phyloP scores from a whole-genome alignment of 768 basidiomycete species.

The Pseudohyphozyma bogoriensis region DNA sequence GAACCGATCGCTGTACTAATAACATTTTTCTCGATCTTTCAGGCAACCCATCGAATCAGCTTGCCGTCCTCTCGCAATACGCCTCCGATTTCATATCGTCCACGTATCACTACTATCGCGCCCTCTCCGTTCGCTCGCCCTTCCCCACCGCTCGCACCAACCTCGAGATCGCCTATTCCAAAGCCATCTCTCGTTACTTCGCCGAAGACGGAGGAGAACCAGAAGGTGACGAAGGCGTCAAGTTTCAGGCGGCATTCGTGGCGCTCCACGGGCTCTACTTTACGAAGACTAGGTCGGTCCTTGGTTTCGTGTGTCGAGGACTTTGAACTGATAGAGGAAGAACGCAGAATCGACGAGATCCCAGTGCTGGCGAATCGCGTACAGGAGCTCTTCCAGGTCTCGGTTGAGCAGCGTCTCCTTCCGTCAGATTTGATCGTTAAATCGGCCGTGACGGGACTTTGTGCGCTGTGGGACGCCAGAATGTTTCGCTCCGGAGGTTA shows the following conservation, averaged over 20 bases:
- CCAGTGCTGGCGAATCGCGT: conserved; percentile 46
- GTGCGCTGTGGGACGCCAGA: conserved; percentile 73
- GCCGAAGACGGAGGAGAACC: conserved; percentile 36
- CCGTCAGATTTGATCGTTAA: conserved; percentile 67
- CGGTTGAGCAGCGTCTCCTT: conserved; percentile 60
- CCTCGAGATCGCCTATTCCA: conserved; percentile 58
- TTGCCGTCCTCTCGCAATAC: conserved; percentile 84
- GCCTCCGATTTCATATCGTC: conserved; percentile 69
- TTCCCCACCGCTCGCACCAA: conserved; percentile 85
- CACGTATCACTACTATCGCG: conserved; percentile 78
- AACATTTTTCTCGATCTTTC: background rate
- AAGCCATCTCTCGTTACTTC: conserved; percentile 51
- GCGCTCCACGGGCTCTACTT: conserved; percentile 60
- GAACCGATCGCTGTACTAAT: background rate
- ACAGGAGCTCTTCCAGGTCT: conserved; percentile 49
- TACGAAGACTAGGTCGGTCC: conserved; percentile 42
- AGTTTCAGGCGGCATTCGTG: conserved; percentile 64
- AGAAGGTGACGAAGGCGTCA: conserved; percentile 41
- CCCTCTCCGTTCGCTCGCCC: conserved; percentile 72
- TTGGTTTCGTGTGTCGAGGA: background rate
- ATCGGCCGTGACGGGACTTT: conserved; percentile 60
- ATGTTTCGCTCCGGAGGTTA: conserved; percentile 48
- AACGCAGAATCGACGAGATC: conserved; percentile 8
- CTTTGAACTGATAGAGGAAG: background rate
- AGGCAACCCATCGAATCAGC: conserved; percentile 81